phyloP scores from a whole-genome alignment of 176 grass and related monocot genomes.

The Triticum monococcum region DNA sequence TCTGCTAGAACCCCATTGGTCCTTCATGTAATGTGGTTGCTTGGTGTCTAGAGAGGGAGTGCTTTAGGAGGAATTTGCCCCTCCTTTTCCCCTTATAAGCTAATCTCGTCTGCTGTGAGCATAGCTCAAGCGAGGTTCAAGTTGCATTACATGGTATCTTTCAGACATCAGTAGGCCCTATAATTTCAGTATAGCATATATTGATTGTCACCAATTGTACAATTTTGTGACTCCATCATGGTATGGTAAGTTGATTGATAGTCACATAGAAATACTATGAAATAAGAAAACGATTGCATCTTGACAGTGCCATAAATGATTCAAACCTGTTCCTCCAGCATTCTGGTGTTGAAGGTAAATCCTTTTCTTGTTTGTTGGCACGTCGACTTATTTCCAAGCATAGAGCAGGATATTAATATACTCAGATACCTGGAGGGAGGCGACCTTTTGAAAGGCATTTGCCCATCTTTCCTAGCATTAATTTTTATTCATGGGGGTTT shows the following conservation, averaged over 20 bases:
- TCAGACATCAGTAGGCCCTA: conserved; percentile 77
- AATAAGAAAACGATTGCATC: conserved; percentile 28
- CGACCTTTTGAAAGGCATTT: conserved; percentile 23
- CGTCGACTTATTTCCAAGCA: not conserved
- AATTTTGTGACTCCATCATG: conserved; percentile 37
- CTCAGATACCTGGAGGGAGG: conserved; percentile 21
- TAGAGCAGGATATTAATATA: conserved; percentile 22
- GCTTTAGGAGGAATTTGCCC: conserved; percentile 71
- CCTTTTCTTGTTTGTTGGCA: conserved; percentile 14
- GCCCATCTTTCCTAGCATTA: conserved; percentile 39
- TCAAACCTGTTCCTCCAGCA: conserved; percentile 13
- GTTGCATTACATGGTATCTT: conserved; percentile 74
- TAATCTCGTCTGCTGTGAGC: conserved; percentile 85
- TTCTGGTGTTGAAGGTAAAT: conserved; percentile 37
- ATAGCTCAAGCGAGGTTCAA: conserved; percentile 76
- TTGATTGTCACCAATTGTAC: conserved; percentile 23
- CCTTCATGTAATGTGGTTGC: conserved; percentile 67
- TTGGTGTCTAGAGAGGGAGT: conserved; percentile 58
- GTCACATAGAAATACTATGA: conserved; percentile 24
- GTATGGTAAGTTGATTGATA: conserved; percentile 26
- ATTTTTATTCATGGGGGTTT: not conserved
- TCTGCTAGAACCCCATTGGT: conserved; percentile 70
- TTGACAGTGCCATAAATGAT: not conserved
- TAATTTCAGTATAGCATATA: conserved; percentile 53
- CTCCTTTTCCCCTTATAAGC: conserved; percentile 72